Conservation (phyloP, 768 basidiomycete genomes). For the Pholiota conissans region DNA sequence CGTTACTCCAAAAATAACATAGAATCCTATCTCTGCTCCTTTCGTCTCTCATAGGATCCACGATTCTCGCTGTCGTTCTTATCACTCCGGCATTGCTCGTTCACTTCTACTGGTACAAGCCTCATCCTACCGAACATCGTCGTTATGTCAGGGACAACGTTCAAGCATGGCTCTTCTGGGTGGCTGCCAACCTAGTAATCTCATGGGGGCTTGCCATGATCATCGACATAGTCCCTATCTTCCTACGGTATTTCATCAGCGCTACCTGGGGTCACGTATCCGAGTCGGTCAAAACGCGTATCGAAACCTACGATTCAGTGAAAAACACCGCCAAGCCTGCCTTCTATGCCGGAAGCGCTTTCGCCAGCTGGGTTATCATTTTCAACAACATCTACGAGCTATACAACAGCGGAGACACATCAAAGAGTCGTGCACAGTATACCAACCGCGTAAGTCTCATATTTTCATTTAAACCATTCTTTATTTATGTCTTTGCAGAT, state of each 20-base stretch:
- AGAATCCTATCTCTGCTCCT: conserved; percentile 65
- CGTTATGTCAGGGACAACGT: conserved; percentile 64
- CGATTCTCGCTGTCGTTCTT: conserved; percentile 60
- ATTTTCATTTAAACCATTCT: not conserved
- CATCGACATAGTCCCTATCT: conserved; percentile 64
- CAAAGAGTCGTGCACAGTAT: conserved; percentile 56
- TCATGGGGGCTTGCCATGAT: conserved; percentile 80
- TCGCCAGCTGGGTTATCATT: conserved; percentile 76
- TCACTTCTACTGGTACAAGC: conserved; percentile 71
- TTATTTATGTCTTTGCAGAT: conserved; percentile 34
- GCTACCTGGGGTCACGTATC: conserved; percentile 76
- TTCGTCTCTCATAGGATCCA: conserved; percentile 73
- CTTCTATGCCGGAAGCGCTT: conserved; percentile 69
- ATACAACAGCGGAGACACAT: conserved; percentile 39
- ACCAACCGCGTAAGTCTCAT: conserved; percentile 48
- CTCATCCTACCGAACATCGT: conserved; percentile 53
- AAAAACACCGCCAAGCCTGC: conserved; percentile 72
- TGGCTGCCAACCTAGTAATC: conserved; percentile 71
- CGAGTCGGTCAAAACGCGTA: conserved; percentile 60
- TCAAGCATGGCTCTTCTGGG: conserved; percentile 82
- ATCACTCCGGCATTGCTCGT: conserved; percentile 62
- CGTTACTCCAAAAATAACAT: not conserved
- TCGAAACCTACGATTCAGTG: conserved; percentile 70
- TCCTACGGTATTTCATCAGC: conserved; percentile 52
- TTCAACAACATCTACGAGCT: conserved; percentile 67